Evolutionary conservation across 1,139 yeast genomes (phyloP).

Genomic region (Yarrowia galli): DNA sequence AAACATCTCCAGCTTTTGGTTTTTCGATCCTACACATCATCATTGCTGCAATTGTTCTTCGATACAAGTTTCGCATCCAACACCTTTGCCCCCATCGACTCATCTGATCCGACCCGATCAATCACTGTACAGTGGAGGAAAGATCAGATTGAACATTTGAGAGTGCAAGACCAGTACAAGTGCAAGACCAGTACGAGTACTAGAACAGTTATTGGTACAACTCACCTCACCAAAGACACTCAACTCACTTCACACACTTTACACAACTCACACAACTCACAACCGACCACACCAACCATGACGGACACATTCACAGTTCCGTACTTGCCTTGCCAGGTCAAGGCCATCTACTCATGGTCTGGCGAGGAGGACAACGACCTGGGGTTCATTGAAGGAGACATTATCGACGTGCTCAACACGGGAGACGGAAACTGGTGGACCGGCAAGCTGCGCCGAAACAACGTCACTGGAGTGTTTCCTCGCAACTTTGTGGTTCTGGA

Average conservation of each 20-base stretch:
- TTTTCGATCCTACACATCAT: neutral
- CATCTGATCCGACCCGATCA: constrained; percentile 13
- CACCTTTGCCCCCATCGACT: neutral
- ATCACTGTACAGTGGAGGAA: neutral
- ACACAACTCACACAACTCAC: neutral
- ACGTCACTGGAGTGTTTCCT: constrained; percentile 85
- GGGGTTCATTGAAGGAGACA: constrained; percentile 92
- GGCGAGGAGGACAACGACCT: constrained; percentile 84
- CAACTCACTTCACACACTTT: neutral
- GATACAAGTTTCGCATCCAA: neutral
- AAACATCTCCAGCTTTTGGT: constrained; percentile 15
- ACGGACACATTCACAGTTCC: constrained; percentile 38
- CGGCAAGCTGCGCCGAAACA: constrained; percentile 81
- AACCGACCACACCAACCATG: neutral
- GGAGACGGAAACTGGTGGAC: constrained; percentile 95
- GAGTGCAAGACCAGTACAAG: too few relatives aligned
- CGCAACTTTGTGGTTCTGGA: constrained; percentile 70
- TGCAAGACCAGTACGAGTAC: too few relatives aligned
- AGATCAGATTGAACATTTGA: constrained; percentile 7
- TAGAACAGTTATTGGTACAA: too few relatives aligned
- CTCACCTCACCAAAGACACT: neutral
- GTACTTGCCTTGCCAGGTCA: constrained; percentile 69
- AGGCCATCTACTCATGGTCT: constrained; percentile 86
- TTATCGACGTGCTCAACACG: constrained; percentile 77
- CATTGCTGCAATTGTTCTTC: constrained; percentile 20